phyloP scores from a whole-genome alignment of 1,139 yeast genomes.

The Yamadazyma mexicana region DNA sequence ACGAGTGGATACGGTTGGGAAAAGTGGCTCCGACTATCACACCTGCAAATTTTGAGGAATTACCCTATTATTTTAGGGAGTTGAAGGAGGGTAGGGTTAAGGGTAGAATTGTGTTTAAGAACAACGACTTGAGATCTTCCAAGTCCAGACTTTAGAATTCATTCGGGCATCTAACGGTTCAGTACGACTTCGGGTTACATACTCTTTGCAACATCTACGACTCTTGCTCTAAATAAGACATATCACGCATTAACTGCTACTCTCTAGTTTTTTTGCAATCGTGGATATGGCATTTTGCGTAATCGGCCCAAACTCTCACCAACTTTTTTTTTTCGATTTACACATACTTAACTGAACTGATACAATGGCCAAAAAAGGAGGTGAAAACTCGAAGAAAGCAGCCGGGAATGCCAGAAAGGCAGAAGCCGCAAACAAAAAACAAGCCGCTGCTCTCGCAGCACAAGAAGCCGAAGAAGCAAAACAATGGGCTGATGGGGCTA shows the following conservation, averaged over 20 bases:
- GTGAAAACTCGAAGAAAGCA: conserved; percentile 62
- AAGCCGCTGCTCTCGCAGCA: conserved; percentile 50
- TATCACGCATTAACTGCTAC: too few species aligned
- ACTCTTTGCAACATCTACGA: too few species aligned
- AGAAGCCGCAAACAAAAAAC: conserved; percentile 62
- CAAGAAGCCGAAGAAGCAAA: conserved; percentile 58
- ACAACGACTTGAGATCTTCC: conserved; percentile 15
- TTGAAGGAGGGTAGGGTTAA: conserved; percentile 40
- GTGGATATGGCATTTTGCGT: background rate
- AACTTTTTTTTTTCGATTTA: background rate
- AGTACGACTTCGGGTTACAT: too few species aligned
- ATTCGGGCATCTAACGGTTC: too few species aligned
- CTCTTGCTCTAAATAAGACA: too few species aligned
- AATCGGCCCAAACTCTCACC: conserved; percentile 3
- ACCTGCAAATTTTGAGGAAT: conserved; percentile 31
- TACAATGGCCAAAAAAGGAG: conserved; percentile 60
- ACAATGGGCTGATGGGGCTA: conserved; percentile 73
- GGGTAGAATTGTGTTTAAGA: conserved; percentile 48
- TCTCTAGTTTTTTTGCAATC: background rate
- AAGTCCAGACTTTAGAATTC: conserved; percentile 4
- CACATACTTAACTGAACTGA: background rate
- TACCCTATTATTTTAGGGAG: conserved; percentile 36
- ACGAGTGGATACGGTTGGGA: conserved; percentile 46
- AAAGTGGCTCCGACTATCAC: conserved; percentile 39
- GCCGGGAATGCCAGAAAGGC: conserved; percentile 75